These are phyloP conservation scores for Spiraea crenata DNA, from an alignment of 331 rosid species.

Conservation along the genomic window DNA sequence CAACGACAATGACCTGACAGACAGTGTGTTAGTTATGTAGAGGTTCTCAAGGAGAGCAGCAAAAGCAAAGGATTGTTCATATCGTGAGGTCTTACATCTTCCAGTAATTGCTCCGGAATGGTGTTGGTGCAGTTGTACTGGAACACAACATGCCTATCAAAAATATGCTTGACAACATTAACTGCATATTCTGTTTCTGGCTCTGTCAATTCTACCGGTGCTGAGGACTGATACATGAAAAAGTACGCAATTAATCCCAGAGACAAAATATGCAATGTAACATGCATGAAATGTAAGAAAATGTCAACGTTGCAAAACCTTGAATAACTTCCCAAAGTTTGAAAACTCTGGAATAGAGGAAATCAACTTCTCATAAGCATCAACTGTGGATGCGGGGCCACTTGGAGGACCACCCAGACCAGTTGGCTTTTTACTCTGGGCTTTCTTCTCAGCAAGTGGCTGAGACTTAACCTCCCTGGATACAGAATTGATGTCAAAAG, in stretches of 20 bases:
- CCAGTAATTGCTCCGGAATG: slow-evolving; percentile 93
- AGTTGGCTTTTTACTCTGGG: slow-evolving; percentile 79
- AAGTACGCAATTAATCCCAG: slow-evolving; percentile 12
- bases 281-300: slow-evolving; percentile 16
- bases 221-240: slow-evolving; percentile 71
- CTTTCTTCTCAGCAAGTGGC: slow-evolving; percentile 89
- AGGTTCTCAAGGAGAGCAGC: slow-evolving; percentile 14
- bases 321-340: slow-evolving; percentile 80
- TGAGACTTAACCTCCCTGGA: slow-evolving; percentile 84
- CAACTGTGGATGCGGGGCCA: slow-evolving; percentile 68
- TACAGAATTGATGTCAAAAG: slow-evolving; percentile 77
- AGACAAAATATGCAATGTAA: slow-evolving; percentile 15
- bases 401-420: slow-evolving; percentile 78
- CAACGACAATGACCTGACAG: slow-evolving; percentile 76
- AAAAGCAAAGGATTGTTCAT: slow-evolving; percentile 18
- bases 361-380: slow-evolving; percentile 76
- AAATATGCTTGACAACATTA: slow-evolving; percentile 90
- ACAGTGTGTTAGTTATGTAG: slow-evolving; percentile 15
- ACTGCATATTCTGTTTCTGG: slow-evolving; percentile 99
- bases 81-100: slow-evolving; percentile 57
- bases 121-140: slow-evolving; percentile 98
- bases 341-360: slow-evolving; percentile 67
- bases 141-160: slow-evolving; percentile 81
- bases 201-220: slow-evolving; percentile 94
- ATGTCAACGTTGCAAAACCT: slow-evolving; percentile 51